Base-by-base conservation (phyloP, 2,329 filamentous ascomycete species). In the Aureobasidium sp. region DNA sequence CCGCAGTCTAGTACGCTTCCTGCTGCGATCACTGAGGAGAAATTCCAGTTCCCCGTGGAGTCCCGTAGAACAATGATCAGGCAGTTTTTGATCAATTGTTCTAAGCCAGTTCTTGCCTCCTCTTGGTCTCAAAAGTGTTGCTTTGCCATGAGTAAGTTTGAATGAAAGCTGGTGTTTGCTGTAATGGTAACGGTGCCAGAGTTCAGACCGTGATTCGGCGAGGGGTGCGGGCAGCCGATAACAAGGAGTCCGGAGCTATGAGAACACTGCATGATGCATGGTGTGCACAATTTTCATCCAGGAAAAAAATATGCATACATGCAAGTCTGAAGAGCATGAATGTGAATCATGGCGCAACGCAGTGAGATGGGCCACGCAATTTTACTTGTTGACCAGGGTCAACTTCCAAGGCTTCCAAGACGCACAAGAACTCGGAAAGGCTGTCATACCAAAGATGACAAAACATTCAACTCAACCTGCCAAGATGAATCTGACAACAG, bases 221-320 rank as follows among this genome's bases (percentile, higher is more conserved):
- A 34, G 39, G 16, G 11, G 21, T 14, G 44, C 44, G 45, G 45
- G 45, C 45, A 49, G 45, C 45, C 45, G 45, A 49, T 29, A 39
- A 14, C 34, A 30, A n/a, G n/a, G n/a, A n/a, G 12, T 38, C 45
- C 34, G 45, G 24, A 39, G 45, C 34, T 39, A 39, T 17, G 21
- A 12, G 6, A 16, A 22, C 19, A 22, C 45, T 39, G 45, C 45
- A 49, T 49, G 29, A 49, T 49, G 24, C 34, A 49, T 22, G 45
- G 6, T n/a, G 32, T 49, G 45, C 45, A 49, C 24, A 49, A 49
- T 16, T 27, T 29, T 30, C n/a, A 29, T 39, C 32, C 45, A 14
- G 24, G n/a, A 35, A 14, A 14, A 11, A 30, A 8, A 49, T 49
- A 19, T 49, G 34, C 45, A 49, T n/a, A n/a, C n/a, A n/a, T n/a